Evolutionary conservation across 1,139 yeast species (phyloP), one percentile per base, ranked within the genome.

Genomic region (Debaryomyces fabryi): DNA sequence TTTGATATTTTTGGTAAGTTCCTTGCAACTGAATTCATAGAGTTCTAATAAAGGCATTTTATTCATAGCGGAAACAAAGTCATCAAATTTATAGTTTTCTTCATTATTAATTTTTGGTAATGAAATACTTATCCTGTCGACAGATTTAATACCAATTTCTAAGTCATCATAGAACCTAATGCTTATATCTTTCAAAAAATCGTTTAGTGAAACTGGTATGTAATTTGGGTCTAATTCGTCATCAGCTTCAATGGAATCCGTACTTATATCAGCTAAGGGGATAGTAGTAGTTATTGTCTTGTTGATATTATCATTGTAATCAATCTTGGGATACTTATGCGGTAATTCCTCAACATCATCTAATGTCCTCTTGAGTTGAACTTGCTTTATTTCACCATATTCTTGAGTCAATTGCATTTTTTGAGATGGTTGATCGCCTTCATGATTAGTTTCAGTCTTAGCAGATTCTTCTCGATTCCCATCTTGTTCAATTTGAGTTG

Each of bases 91-190:
- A 20, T 58, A 55, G 1, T 55, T 48, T 3, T 45, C 49, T 2
- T 52, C 53, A 20, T 62, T 60, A 4, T 56, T 49, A 6, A 52
- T 48, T n/a, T 52, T 51, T 1, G 60, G 55, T 9, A 55, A 51
- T 0, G 65, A 55, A 1, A 66, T 56, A 40, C 71, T 67, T 27
- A 61, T 49, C 39, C 69, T 54, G n/a, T 55, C 62, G 24, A 54
- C 63, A 39, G 59, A 58, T 48, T 59, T 65, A 42, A 56, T 63
- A 58, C 65, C 76, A 23, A 77, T 68, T 39, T 76, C 77, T 48
- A 77, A 64, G 52, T 79, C 83, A 54, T 81, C 82, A 53, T 74
- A 78, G 54, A 82, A 82, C 40, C 74, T 74, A 13, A 82, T 71
- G 0, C 78, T 77, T 8, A 81, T 66, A 49, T 78, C 81, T 6